Evolutionary conservation across 75 land plant genomes (phyloP), one percentile per base, ranked within the genome.

Genomic region (Gnetum montanum): DNA sequence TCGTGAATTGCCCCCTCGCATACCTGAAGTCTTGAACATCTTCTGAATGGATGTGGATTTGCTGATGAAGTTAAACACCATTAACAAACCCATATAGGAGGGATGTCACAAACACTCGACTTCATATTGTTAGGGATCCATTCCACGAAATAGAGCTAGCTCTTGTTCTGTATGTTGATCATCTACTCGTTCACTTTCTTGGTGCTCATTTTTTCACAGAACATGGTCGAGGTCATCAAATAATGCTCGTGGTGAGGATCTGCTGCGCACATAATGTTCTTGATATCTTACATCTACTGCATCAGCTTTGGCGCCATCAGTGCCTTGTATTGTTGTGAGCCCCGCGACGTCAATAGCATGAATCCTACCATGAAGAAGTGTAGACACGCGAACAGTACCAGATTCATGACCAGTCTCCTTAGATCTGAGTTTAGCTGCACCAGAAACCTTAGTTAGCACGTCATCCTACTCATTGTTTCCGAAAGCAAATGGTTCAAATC

Each of bases 261-360:
- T 13, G 79, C 79, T 0, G 78, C 78, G 33, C 79, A 73, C 79
- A 76, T 76, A 78, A 76, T 77, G 73, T 78, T 78, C 70, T 78
- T 78, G 13, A 80, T 36, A 38, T 78, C 81, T 73, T 74, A 78
- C 81, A 78, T 78, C 43, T 78, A 73, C 43, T 78, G 75, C 27
- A 80, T 78, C 1, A 77, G 72, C 64, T 77, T 69, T 3, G 77
- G 78, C 16, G 67, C 77, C 5, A 78, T 68, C 10, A 68, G 66
- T 7, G 79, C 79, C 0, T 72, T 38, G 63, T 77, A 77, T 36
- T 74, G 79, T 40, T 75, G 78, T 0, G 78, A 75, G 3, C 78
- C 78, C 10, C 78, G 67, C 4, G 78, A 75, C 4, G 78, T 75
- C 25, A 53, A 24, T 5, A 72, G 71, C 4, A 72, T 62, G 11